phyloP scores from a whole-genome alignment of 176 grass and related monocot species.

The Aegilops bicornis region DNA sequence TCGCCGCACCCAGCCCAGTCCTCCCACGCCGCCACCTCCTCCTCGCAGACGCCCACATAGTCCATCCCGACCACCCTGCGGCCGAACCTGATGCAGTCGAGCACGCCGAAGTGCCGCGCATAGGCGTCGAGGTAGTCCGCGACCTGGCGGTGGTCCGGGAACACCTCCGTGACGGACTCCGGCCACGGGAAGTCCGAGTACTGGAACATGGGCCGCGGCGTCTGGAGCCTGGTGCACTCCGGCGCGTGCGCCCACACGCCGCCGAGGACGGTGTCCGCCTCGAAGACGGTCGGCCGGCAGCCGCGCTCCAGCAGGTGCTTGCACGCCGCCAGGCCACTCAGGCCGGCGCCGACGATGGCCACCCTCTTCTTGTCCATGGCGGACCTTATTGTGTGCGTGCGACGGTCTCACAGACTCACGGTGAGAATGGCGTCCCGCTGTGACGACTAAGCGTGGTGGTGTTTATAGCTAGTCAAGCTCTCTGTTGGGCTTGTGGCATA shows the following conservation, averaged over 20 bases:
- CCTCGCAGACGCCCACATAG: background rate
- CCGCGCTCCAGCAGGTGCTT: slow-evolving; percentile 53
- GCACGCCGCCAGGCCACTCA: slow-evolving; percentile 62
- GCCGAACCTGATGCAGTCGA: slow-evolving; percentile 47
- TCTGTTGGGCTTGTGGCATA: too few species aligned
- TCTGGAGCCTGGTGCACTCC: slow-evolving; percentile 44
- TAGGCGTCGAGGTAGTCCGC: slow-evolving; percentile 52
- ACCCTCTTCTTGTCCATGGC: slow-evolving; percentile 40
- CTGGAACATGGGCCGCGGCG: slow-evolving; percentile 27
- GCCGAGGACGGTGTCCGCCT: slow-evolving; percentile 34
- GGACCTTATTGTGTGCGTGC: background rate
- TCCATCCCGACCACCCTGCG: background rate
- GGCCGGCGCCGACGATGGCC: slow-evolving; percentile 51
- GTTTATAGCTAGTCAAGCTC: too few species aligned
- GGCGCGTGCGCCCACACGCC: slow-evolving; percentile 50
- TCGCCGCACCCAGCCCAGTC: background rate
- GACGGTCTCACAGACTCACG: too few species aligned
- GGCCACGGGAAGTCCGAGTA: slow-evolving; percentile 77
- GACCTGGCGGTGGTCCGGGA: slow-evolving; percentile 44
- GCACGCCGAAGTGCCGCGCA: slow-evolving; percentile 51
- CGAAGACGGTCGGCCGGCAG: slow-evolving; percentile 48
- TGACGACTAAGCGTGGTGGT: too few species aligned
- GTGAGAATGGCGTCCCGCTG: too few species aligned
- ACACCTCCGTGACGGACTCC: background rate
- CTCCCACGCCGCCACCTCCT: background rate